Evolutionary conservation across 129 eudicot species (phyloP).

Genomic region (sunflower (Helianthus annuus)): DNA sequence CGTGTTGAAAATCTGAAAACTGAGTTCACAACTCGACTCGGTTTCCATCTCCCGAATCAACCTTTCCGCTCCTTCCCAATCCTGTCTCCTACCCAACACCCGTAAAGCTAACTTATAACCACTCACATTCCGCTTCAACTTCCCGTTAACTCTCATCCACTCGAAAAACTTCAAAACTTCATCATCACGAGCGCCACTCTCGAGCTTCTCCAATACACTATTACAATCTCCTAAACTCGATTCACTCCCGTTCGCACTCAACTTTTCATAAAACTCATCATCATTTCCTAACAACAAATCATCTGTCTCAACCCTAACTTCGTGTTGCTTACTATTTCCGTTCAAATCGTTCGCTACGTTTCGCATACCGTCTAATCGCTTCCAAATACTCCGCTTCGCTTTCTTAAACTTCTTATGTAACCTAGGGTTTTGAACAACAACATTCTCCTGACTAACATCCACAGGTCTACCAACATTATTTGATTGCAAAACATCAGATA

Average conservation of each 20-base stretch:
- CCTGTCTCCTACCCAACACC: constrained; percentile 82
- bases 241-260: constrained; percentile 30
- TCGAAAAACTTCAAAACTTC: constrained; percentile 57
- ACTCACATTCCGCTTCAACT: constrained; percentile 57
- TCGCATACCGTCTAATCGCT: constrained; percentile 42
- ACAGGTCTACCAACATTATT: constrained; percentile 27
- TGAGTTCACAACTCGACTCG: constrained; percentile 62
- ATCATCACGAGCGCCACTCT: constrained; percentile 48
- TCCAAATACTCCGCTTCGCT: constrained; percentile 62
- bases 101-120: constrained; percentile 73
- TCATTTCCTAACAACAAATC: background rate
- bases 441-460: constrained; percentile 31
- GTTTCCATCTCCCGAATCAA: constrained; percentile 62
- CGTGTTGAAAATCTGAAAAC: constrained; percentile 67
- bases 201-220: constrained; percentile 51
- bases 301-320: background rate
- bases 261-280: constrained; percentile 27
- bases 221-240: constrained; percentile 60
- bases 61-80: constrained; percentile 73
- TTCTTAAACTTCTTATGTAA: constrained; percentile 23
- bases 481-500: constrained; percentile 39
- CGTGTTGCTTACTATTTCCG: constrained; percentile 12
- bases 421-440: constrained; percentile 31
- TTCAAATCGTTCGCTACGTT: constrained; percentile 28
- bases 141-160: constrained; percentile 78